Conservation (phyloP, 371 early-diverging fungal species). For the Rhizopus stolonifer region DNA sequence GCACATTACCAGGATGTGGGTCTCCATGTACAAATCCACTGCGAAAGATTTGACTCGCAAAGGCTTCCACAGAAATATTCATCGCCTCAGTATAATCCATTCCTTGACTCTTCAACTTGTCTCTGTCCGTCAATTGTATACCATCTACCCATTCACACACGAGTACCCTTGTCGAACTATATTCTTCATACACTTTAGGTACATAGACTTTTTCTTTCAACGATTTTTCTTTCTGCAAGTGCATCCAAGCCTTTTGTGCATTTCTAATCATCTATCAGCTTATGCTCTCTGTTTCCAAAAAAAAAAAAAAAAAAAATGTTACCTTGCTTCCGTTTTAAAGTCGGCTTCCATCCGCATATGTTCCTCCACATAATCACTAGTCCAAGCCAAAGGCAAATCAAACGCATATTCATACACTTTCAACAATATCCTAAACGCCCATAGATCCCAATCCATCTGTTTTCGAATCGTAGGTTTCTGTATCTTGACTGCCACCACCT, state of each 20-base stretch:
- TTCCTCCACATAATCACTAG: conserved; percentile 71
- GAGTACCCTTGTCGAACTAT: conserved; percentile 71
- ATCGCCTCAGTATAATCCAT: conserved; percentile 60
- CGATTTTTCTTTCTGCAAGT: conserved; percentile 57
- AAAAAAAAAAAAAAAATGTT: too few species aligned
- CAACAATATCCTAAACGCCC: conserved; percentile 63
- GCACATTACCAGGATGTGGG: conserved; percentile 88
- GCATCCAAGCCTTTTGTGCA: conserved; percentile 59
- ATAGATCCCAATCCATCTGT: conserved; percentile 85
- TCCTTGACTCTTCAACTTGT: conserved; percentile 38
- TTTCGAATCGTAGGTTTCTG: conserved; percentile 86
- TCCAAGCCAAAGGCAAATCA: conserved; percentile 84
- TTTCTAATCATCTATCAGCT: conserved; percentile 61
- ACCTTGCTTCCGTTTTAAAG: conserved; percentile 69
- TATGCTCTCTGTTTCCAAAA: too few species aligned
- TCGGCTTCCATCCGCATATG: conserved; percentile 88
- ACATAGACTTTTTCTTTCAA: conserved; percentile 65
- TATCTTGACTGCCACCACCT: conserved; percentile 87
- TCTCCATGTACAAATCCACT: conserved; percentile 90
- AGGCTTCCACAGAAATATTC: conserved; percentile 76
- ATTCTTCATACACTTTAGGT: conserved; percentile 79
- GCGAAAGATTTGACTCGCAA: conserved; percentile 88
- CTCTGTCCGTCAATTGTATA: conserved; percentile 59
- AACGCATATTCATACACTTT: conserved; percentile 71
- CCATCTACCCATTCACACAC: conserved; percentile 90